Evolutionary conservation across 2,329 filamentous ascomycete genomes (phyloP).

Genomic region (Herpotrichia juniperi): DNA sequence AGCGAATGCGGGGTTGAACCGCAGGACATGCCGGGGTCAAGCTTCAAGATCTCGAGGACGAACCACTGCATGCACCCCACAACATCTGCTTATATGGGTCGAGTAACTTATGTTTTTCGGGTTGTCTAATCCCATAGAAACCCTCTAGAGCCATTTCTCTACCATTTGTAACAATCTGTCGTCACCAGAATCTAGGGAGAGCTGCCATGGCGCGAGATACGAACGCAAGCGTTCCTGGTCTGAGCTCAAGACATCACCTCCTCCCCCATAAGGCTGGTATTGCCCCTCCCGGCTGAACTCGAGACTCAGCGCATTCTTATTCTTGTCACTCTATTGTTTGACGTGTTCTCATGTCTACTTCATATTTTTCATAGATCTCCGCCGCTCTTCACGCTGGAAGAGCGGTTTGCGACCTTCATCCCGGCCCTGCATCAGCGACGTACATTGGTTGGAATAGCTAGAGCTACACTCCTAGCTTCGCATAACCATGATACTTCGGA

Average conservation of each 20-base stretch:
- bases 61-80: too few relatives aligned
- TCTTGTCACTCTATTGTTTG: slow-evolving; percentile 1
- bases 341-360: slow-evolving; percentile 9
- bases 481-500: slow-evolving; percentile 5
- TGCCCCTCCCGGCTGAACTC: neutral
- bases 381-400: slow-evolving; percentile 12
- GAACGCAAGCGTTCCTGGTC: neutral
- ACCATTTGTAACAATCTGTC: too few relatives aligned
- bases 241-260: neutral
- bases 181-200: too few relatives aligned
- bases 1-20: too few relatives aligned
- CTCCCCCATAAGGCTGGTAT: neutral
- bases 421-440: neutral
- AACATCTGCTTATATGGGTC: too few relatives aligned
- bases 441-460: neutral
- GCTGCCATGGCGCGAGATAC: too few relatives aligned
- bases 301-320: neutral
- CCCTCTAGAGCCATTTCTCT: too few relatives aligned
- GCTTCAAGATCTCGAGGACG: too few relatives aligned
- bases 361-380: slow-evolving; percentile 12
- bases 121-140: too few relatives aligned
- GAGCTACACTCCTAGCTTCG: neutral
- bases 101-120: too few relatives aligned
- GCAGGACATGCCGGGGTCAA: too few relatives aligned
- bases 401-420: slow-evolving; percentile 9